These are phyloP conservation scores for Pseudonitzschia multiseries DNA, from an alignment of 108 stramenopile species.

Conservation along the genomic window DNA sequence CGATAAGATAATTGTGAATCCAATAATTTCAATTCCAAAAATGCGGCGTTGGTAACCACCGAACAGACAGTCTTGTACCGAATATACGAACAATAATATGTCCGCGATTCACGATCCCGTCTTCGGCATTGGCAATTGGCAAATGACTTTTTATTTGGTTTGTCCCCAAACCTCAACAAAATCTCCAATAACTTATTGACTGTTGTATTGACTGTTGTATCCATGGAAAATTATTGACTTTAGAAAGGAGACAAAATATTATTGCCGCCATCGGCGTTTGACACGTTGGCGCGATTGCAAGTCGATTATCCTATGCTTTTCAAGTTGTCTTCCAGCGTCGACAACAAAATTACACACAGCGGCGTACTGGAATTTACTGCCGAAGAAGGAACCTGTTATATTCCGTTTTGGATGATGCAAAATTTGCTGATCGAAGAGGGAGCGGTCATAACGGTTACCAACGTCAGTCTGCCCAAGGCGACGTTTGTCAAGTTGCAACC, in stretches of 20 bases:
- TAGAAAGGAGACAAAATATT: constrained; percentile 97
- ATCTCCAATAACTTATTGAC: too few species aligned
- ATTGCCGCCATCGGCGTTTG: constrained; percentile 96
- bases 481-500: constrained; percentile 98
- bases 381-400: constrained; percentile 95
- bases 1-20: too few species aligned
- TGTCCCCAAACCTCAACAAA: too few species aligned
- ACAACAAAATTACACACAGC: constrained; percentile 79
- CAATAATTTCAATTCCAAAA: too few species aligned
- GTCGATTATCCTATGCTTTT: constrained; percentile 97
- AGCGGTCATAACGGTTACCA: constrained; percentile 88
- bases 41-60: too few species aligned
- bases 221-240: too few species aligned
- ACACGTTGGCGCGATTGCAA: constrained; percentile 90
- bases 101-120: too few species aligned
- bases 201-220: too few species aligned
- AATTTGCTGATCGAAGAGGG: constrained; percentile 92
- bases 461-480: constrained; percentile 93
- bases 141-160: too few species aligned
- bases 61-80: too few species aligned
- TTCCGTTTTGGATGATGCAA: constrained; percentile 99
- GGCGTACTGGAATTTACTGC: constrained; percentile 99
- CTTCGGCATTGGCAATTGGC: too few species aligned
- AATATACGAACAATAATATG: too few species aligned
- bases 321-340: constrained; percentile 57